These are phyloP conservation scores for Trebouxia gelatinosa DNA, from an alignment of 163 green algal genomes.

Conservation along the genomic window DNA sequence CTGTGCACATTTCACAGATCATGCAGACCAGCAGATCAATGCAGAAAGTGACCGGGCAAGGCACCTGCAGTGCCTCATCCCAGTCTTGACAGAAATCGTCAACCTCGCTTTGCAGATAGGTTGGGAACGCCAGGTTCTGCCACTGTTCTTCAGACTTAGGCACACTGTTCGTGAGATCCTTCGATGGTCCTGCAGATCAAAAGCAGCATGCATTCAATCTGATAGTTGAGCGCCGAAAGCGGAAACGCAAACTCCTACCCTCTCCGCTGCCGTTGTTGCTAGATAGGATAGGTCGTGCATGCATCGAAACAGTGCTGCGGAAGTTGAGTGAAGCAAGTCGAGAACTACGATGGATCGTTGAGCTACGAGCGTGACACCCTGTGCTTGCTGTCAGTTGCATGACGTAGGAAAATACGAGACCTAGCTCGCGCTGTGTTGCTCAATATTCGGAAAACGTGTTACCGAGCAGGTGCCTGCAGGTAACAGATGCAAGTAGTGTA, in stretches of 20 bases:
- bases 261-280: background rate
- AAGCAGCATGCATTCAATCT: background rate
- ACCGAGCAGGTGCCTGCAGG: no score
- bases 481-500: no score
- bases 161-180: background rate
- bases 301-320: no score
- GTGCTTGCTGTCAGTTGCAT: no score
- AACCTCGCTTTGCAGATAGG: constrained; percentile 51
- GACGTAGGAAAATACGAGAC: no score
- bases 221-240: background rate
- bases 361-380: no score
- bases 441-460: no score
- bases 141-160: constrained; percentile 33
- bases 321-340: no score
- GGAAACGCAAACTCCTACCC: background rate
- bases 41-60: background rate
- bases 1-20: no score
- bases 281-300: no score
- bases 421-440: no score
- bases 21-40: background rate
- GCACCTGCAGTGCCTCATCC: constrained; percentile 42
- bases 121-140: constrained; percentile 50
- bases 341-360: no score
- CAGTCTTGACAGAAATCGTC: constrained; percentile 43
- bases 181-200: background rate